phyloP scores from a whole-genome alignment of 805 yeast species.

The Pichia pseudocactophila region DNA sequence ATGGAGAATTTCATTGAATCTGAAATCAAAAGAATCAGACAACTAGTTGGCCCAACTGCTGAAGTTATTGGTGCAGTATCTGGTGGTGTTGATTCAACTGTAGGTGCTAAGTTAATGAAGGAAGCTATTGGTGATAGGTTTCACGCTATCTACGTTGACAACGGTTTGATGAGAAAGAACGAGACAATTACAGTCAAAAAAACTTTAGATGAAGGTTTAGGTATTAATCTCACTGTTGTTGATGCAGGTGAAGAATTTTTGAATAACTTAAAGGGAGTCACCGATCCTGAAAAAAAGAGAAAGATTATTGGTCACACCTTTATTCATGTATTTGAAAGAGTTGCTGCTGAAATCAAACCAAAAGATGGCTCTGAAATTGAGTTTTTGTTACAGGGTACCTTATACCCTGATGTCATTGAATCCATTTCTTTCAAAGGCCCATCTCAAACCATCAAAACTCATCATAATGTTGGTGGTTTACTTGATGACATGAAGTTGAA shows the following conservation, averaged over 20 bases:
- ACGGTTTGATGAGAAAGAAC: slow-evolving; percentile 93
- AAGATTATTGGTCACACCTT: slow-evolving; percentile 97
- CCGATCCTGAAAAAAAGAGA: slow-evolving; percentile 98
- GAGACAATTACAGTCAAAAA: slow-evolving; percentile 85
- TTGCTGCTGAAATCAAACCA: slow-evolving; percentile 87
- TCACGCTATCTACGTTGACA: slow-evolving; percentile 97
- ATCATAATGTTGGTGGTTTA: slow-evolving; percentile 98
- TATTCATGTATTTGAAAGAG: slow-evolving; percentile 93
- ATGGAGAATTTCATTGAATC: slow-evolving; percentile 97
- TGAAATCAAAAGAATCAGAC: slow-evolving; percentile 86
- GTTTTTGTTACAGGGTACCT: slow-evolving; percentile 90
- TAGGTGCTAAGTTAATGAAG: slow-evolving; percentile 95
- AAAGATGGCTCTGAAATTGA: slow-evolving; percentile 84
- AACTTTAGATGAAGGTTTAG: slow-evolving; percentile 86
- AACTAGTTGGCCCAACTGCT: slow-evolving; percentile 91
- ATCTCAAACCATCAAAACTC: slow-evolving; percentile 98
- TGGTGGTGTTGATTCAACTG: slow-evolving; percentile 99
- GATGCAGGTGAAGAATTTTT: slow-evolving; percentile 91
- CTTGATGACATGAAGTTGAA: slow-evolving; percentile 97
- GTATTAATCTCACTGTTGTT: slow-evolving; percentile 87
- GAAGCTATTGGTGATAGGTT: slow-evolving; percentile 98
- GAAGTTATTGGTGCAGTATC: slow-evolving; percentile 99
- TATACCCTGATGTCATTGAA: slow-evolving; percentile 98
- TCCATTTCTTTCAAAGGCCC: slow-evolving; percentile 99
- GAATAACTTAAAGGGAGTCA: slow-evolving; percentile 78